Base-by-base conservation (phyloP, 2,329 filamentous ascomycete species). In the Sarocladiaceae sp. region DNA sequence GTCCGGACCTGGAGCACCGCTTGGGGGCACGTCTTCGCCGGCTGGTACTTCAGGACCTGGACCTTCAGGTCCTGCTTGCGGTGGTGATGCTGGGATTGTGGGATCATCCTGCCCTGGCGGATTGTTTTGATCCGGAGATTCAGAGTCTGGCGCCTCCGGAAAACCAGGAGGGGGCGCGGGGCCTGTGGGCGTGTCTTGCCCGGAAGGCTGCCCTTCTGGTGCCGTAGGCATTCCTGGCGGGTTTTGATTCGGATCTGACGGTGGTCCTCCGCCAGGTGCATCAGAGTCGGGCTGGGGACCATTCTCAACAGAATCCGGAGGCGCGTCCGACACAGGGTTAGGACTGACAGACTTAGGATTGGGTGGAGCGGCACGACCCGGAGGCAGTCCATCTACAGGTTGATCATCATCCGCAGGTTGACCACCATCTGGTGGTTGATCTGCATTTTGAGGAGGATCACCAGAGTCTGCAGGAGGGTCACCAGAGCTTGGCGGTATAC, bases 391-490 rank as follows among this genome's bases (percentile, higher is more conserved):
- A 35, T 53, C 39, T n/a, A 53, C 47, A n/a, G 20, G 33, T n/a
- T 54, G 48, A 13, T 22, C 37, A n/a, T n/a, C n/a, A 20, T 25
- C 25, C 20, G 57, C 29, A 6, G 53, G 29, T 3, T 52, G 35
- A 4, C 51, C 47, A 35, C 53, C 39, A 15, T 53, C 47, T 18
- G 20, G 33, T n/a, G 53, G 48, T 11, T 22, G 17, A 10, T 15
- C 37, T 23, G 37, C 4, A 8, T 20, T 20, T 7, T 3, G 17
- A 40, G 37, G 7, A 22, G 7, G n/a, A n/a, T n/a, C n/a, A n/a
- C n/a, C n/a, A n/a, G n/a, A n/a, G n/a, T n/a, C 10, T 15, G 15
- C 29, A 15, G 29, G 13, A 57, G 29, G 15, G 29, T 15, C 20
- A 15, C 22, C 40, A 4, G 25, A 13, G 25, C 17, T 28, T 10